Evolutionary conservation across 1,284 basidiomycete genomes (phyloP).

Genomic region (Nidula niveotomentosa): DNA sequence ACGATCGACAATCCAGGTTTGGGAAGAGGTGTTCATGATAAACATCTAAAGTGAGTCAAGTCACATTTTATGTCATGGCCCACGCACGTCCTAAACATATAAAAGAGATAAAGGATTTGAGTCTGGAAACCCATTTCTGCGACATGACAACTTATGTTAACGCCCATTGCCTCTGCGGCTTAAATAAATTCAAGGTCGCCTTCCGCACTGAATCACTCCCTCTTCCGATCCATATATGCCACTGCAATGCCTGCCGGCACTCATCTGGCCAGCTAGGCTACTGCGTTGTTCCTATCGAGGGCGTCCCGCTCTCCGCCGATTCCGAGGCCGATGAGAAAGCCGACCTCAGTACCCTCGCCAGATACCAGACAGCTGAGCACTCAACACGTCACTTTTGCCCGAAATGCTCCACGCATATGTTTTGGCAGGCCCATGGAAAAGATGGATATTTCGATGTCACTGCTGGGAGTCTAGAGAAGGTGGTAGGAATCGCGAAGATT

Average conservation of each 20-base stretch:
- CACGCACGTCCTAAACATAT: no score
- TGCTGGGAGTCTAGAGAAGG: background rate
- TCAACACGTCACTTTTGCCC: background rate
- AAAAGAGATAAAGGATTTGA: no score
- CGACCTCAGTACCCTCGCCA: background rate
- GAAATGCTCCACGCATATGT: slow-evolving; percentile 1
- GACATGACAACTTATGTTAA: slow-evolving; percentile 15
- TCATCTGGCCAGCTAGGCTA: slow-evolving; percentile 18
- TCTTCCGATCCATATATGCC: slow-evolving; percentile 19
- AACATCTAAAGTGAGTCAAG: no score
- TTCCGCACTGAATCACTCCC: slow-evolving; percentile 19
- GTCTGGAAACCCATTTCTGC: no score
- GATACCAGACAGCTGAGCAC: background rate
- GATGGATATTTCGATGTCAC: background rate
- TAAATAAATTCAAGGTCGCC: slow-evolving; percentile 19
- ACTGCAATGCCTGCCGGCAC: slow-evolving; percentile 23
- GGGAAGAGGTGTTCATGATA: no score
- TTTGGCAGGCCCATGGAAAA: background rate
- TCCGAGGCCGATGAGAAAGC: background rate
- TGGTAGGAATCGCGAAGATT: slow-evolving; percentile 18
- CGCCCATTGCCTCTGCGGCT: slow-evolving; percentile 22
- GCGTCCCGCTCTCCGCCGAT: slow-evolving; percentile 5
- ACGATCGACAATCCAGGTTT: no score
- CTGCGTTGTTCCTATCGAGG: slow-evolving; percentile 12
- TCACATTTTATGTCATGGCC: no score